These are phyloP conservation scores for Beauveria sp. DNA, from an alignment of 2,329 filamentous ascomycete species.

Conservation along the genomic window DNA sequence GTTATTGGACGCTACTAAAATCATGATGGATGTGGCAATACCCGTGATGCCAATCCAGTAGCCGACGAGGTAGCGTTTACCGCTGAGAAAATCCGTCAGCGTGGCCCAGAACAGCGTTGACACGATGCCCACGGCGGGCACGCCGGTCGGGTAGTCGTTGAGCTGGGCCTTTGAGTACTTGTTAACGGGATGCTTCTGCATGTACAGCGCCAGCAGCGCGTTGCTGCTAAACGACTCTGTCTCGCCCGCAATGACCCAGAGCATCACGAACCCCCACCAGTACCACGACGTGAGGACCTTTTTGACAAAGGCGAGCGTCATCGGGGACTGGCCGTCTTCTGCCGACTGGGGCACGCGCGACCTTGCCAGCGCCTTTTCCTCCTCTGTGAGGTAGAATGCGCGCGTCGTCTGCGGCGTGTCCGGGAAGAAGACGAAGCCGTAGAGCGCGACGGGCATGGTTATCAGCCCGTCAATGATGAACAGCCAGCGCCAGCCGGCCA, in stretches of 20 bases:
- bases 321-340: constrained; percentile 32
- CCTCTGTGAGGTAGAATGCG: constrained; percentile 36
- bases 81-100: constrained; percentile 56
- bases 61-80: constrained; percentile 57
- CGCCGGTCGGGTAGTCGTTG: constrained; percentile 51
- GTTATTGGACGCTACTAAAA: constrained; percentile 44
- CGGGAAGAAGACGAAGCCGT: constrained; percentile 29
- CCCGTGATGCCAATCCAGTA: constrained; percentile 62
- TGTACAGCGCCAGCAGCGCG: constrained; percentile 43
- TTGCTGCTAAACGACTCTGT: constrained; percentile 65
- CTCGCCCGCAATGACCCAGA: constrained; percentile 65
- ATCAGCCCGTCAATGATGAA: constrained; percentile 62
- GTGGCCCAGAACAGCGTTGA: constrained; percentile 64
- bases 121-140: constrained; percentile 48
- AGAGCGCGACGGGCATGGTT: constrained; percentile 27
- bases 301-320: constrained; percentile 43
- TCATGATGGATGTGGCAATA: constrained; percentile 53
- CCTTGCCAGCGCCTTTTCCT: constrained; percentile 36
- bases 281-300: constrained; percentile 52
- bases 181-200: constrained; percentile 39
- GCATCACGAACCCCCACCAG: constrained; percentile 58
- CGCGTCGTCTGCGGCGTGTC: constrained; percentile 39
- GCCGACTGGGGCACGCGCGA: constrained; percentile 30
- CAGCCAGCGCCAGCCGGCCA: constrained; percentile 61
- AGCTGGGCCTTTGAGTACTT: constrained; percentile 40